Evolutionary conservation across 2,329 filamentous ascomycete genomes (phyloP), one percentile per base, ranked within the genome.

Genomic region (Fusarium tupiense): DNA sequence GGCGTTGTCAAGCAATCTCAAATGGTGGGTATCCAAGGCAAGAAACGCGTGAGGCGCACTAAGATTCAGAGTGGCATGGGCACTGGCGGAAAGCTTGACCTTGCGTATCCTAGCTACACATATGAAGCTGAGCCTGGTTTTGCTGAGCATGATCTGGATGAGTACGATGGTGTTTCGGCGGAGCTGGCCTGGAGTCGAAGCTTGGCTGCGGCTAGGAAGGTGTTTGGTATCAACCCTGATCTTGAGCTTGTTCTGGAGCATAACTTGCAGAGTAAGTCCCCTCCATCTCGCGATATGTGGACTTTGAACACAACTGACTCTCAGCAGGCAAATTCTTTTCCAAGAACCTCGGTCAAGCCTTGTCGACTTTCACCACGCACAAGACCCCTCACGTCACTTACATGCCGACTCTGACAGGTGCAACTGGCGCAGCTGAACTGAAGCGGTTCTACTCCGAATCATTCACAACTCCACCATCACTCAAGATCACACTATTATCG

Each of bases 161-260:
- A 92, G 73, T 94, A 90, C 75, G 88, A 94, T 72, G 84, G 87
- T 16, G 84, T 93, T 7, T 88, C 88, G 1, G 89, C 91, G 4
- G 87, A 88, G n/a, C 78, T 94, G 26, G 92, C 93, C 0, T 94
- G 91, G 88, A 89, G 87, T n/a, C 86, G 93, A 13, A 91, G 89
- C 41, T 78, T 95, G 65, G 85, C 85, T 3, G 82, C 86, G 2
- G 84, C 93, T 41, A 85, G 91, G 46, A 87, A 86, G 68, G 92
- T 89, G 0, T 93, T 94, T 77, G 88, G 90, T 0, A 88, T 88
- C 1, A 86, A 87, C 54, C 89, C 90, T 31, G 89, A 93, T 61
- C 83, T 92, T 7, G 92, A 93, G 76, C 84, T 85, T 4, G 87
- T 91, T 16, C 88, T 92, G 84, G 91, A 93, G 24, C 87, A 91